Evolutionary conservation across 306 rosid genomes (phyloP), one percentile per base, ranked within the genome.

Genomic region (Dryas alaskensis): DNA sequence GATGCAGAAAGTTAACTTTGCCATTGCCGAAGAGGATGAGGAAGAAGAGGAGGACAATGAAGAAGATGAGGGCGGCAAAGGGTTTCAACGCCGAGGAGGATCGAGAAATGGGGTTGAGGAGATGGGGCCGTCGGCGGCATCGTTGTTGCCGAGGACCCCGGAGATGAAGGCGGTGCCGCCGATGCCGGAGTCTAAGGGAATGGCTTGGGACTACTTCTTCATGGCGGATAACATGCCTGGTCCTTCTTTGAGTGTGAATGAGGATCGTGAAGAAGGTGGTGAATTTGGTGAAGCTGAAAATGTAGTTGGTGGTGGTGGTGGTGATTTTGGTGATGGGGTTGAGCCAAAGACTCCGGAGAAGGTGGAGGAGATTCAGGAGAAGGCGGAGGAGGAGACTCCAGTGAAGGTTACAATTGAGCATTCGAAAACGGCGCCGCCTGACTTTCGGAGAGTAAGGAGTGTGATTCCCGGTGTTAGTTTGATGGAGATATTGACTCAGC

Each of bases 191-290:
- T 77, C 84, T 2, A 90, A 90, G 42, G 92, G 84, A 7, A 74
- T 78, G 85, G 80, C 92, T 17, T 92, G 98, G 98, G 98, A 92
- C 60, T 92, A 85, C 66, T 92, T 92, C 83, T 90, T 92, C 73
- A 81, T 16, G 81, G 81, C 84, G 82, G 90, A 87, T 1, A 77
- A 79, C 12, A 85, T 86, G 90, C 74, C 89, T 1, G 92, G 89
- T 2, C 76, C 86, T 16, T 82, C 89, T 7, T 62, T 92, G 80
- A 66, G 66, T 68, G 84, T 65, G 59, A 60, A 82, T 51, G 89
- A 76, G 4, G 79, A 81, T 13, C 60, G 17, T 67, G 85, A 76
- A 5, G 79, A 81, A 13, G 64, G 17, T 67, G 85, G 62, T 19
- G 80, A 67, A 5, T 80, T 78, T 40, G 59, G 10, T 27, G 83